Conservation (phyloP, 768 basidiomycete genomes). For the Auricularia sp. region DNA sequence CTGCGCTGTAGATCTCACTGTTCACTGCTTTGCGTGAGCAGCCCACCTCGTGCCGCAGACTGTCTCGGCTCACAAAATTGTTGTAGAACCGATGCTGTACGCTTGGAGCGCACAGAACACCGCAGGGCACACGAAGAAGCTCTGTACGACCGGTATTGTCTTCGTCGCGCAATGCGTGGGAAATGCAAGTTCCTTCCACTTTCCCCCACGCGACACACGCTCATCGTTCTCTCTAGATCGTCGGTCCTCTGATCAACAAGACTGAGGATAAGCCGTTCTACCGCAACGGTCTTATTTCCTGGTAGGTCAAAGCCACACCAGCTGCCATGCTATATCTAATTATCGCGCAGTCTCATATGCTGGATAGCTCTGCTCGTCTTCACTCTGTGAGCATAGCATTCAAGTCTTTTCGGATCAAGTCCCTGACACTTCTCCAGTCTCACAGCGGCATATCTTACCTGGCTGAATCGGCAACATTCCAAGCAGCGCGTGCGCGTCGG, state of each 20-base stretch:
- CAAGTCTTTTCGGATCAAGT: neutral
- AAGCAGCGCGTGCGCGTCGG: slow-evolving; percentile 25
- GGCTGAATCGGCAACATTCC: slow-evolving; percentile 30
- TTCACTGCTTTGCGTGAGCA: slow-evolving; percentile 26
- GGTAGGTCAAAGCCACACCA: slow-evolving; percentile 16
- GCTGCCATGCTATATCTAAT: neutral
- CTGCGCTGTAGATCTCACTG: slow-evolving; percentile 22
- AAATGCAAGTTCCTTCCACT: slow-evolving; percentile 23
- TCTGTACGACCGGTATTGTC: slow-evolving; percentile 32
- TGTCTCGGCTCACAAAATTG: neutral
- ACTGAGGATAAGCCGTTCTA: slow-evolving; percentile 19
- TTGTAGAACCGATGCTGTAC: slow-evolving; percentile 30
- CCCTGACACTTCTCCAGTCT: slow-evolving; percentile 13
- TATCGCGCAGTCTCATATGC: slow-evolving; percentile 24
- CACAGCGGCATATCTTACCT: slow-evolving; percentile 28
- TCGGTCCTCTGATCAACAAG: slow-evolving; percentile 5
- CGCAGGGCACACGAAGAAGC: slow-evolving; percentile 35
- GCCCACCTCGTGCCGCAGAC: neutral
- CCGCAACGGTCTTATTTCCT: slow-evolving; percentile 29
- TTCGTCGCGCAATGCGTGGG: slow-evolving; percentile 39
- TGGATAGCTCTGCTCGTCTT: slow-evolving; percentile 29
- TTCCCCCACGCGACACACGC: neutral
- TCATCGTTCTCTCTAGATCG: slow-evolving; percentile 8
- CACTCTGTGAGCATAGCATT: slow-evolving; percentile 22
- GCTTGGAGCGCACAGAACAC: slow-evolving; percentile 34